These are phyloP conservation scores for Talaromyces pinophilus DNA, from an alignment of 2,329 filamentous ascomycete genomes.

Conservation along the genomic window DNA sequence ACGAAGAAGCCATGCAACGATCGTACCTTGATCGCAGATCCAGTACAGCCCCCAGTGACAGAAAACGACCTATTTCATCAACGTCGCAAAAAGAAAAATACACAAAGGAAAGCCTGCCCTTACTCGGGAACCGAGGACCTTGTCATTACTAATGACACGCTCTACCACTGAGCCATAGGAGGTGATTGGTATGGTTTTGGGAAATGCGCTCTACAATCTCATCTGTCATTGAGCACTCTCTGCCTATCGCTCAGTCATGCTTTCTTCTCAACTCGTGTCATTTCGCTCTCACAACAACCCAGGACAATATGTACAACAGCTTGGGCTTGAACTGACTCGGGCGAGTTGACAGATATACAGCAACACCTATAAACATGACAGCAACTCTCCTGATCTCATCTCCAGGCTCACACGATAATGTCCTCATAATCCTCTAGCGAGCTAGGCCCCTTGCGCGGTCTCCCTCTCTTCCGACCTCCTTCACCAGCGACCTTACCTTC, in stretches of 20 bases:
- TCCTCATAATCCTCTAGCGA: constrained; percentile 16
- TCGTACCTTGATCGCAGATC: too few relatives aligned
- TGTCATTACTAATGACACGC: constrained; percentile 15
- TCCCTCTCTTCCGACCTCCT: constrained; percentile 22
- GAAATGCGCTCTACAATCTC: background rate
- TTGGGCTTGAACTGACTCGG: background rate
- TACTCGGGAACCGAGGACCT: constrained; percentile 14
- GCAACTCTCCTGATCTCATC: background rate
- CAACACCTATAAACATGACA: background rate
- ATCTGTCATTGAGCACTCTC: background rate
- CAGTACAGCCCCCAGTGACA: too few relatives aligned
- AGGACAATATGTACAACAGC: background rate
- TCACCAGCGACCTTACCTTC: constrained; percentile 20
- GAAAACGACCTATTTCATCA: too few relatives aligned
- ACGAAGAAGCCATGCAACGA: too few relatives aligned
- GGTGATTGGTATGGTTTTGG: background rate
- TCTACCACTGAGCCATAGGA: constrained; percentile 14
- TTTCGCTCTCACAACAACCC: background rate
- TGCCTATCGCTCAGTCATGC: background rate
- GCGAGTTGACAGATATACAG: background rate
- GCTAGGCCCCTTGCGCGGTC: constrained; percentile 3
- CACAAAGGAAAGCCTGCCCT: background rate
- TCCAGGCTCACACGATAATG: constrained; percentile 8
- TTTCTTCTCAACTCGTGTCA: background rate
- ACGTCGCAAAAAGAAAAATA: background rate